Percentiles rank a stretch among this genome's conserved stretches.
Evolutionary conservation across 2,329 filamentous ascomycete species (phyloP).

Genomic region (Escovopsis sp.): DNA sequence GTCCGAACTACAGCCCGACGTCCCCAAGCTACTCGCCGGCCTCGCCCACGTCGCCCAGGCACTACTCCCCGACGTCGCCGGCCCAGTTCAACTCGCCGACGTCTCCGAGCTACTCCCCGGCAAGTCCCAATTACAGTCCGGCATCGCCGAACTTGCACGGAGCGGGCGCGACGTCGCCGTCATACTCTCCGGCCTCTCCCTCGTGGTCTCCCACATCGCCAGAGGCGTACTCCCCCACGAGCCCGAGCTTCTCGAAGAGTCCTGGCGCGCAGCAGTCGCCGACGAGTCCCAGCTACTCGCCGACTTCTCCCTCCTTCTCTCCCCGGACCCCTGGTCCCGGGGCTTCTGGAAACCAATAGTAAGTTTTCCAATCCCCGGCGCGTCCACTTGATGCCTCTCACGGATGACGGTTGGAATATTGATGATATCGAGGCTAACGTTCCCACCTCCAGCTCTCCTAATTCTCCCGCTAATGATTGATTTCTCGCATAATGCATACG

Average conservation of each 20-base stretch:
- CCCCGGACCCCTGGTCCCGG: slow-evolving; percentile 30
- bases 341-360: slow-evolving; percentile 29
- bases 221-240: slow-evolving; percentile 47
- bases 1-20: slow-evolving; percentile 49
- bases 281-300: slow-evolving; percentile 59
- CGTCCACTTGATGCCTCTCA: no score
- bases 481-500: slow-evolving; percentile 20
- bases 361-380: slow-evolving; percentile 7
- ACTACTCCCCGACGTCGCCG: slow-evolving; percentile 60
- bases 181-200: slow-evolving; percentile 58
- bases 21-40: slow-evolving; percentile 51
- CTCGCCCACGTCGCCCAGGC: slow-evolving; percentile 40
- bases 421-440: no score
- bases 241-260: slow-evolving; percentile 42
- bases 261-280: slow-evolving; percentile 43
- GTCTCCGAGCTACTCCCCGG: slow-evolving; percentile 58
- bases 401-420: no score
- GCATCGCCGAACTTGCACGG: slow-evolving; percentile 42
- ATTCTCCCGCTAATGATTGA: slow-evolving; percentile 27
- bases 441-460: slow-evolving; percentile 25
- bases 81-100: slow-evolving; percentile 58
- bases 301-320: slow-evolving; percentile 37
- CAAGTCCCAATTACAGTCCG: slow-evolving; percentile 59
- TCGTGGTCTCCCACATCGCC: slow-evolving; percentile 65
- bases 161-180: slow-evolving; percentile 36